Conservation (phyloP, 768 basidiomycete genomes). For the Saitozyma podzolica region DNA sequence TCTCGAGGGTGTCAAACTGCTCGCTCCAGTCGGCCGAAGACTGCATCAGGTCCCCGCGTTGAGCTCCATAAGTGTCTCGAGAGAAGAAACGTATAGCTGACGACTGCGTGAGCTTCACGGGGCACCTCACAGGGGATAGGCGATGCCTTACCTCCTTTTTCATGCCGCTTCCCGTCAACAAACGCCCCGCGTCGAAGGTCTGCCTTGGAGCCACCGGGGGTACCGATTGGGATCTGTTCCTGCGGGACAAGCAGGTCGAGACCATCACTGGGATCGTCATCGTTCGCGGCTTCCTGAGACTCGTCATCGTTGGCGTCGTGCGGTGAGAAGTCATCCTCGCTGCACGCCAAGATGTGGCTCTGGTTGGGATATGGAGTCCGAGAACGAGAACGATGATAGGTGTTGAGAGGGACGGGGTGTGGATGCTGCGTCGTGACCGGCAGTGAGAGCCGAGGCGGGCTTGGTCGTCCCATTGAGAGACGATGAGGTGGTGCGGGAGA, state of each 20-base stretch:
- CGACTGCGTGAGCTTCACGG: background rate
- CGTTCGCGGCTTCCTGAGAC: background rate
- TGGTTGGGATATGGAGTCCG: background rate
- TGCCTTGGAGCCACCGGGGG: conserved; percentile 34
- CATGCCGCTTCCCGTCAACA: conserved; percentile 22
- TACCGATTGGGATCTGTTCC: conserved; percentile 30
- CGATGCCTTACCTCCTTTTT: conserved; percentile 26
- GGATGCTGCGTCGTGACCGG: conserved; percentile 24
- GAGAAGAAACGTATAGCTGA: conserved; percentile 42
- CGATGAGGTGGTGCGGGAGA: background rate
- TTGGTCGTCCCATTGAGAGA: background rate
- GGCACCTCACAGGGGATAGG: background rate
- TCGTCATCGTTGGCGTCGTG: background rate
- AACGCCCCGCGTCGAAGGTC: conserved; percentile 22
- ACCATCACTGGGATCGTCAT: conserved; percentile 17
- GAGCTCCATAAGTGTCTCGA: conserved; percentile 21
- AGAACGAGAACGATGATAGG: background rate
- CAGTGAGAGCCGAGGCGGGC: conserved; percentile 7
- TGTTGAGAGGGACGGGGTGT: conserved; percentile 22
- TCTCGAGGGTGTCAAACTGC: too few species aligned
- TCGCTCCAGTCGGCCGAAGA: background rate
- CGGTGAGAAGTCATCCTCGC: background rate
- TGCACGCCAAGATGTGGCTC: background rate
- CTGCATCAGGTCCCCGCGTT: background rate
- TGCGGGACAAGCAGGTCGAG: conserved; percentile 19